Conservation (phyloP, 2,329 filamentous ascomycete genomes). For the Dothidotthia symphoricarpi region DNA sequence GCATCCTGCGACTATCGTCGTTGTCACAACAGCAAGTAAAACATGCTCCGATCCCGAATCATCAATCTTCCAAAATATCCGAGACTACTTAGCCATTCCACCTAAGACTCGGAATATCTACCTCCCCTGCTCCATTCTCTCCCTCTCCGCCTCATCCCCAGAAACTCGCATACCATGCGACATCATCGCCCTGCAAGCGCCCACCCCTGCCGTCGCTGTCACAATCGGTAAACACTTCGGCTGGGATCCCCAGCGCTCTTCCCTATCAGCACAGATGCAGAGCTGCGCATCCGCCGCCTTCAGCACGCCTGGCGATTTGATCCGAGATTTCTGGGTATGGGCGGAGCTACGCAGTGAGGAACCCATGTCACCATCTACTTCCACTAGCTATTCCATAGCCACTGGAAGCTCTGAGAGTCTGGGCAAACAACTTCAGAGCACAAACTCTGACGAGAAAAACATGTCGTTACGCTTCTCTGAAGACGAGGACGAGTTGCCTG, state of each 20-base stretch:
- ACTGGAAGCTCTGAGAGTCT: slow-evolving; percentile 4
- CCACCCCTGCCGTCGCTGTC: slow-evolving; percentile 21
- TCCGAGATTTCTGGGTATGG: slow-evolving; percentile 33
- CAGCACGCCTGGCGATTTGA: slow-evolving; percentile 25
- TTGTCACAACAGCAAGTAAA: slow-evolving; percentile 25
- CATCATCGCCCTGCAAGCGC: slow-evolving; percentile 21
- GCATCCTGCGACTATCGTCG: slow-evolving; percentile 15
- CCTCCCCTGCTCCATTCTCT: slow-evolving; percentile 24
- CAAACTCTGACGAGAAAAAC: slow-evolving; percentile 29
- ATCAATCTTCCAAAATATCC: slow-evolving; percentile 22
- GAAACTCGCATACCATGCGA: slow-evolving; percentile 25
- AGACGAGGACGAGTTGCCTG: slow-evolving; percentile 10
- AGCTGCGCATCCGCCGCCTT: slow-evolving; percentile 18
- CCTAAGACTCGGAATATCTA: slow-evolving; percentile 26
- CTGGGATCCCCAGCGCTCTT: slow-evolving; percentile 30
- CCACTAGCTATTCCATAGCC: slow-evolving; percentile 1
- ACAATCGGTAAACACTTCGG: slow-evolving; percentile 32
- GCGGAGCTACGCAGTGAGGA: slow-evolving; percentile 18
- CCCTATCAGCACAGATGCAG: slow-evolving; percentile 18
- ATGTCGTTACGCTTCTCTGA: slow-evolving; percentile 20
- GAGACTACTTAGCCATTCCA: slow-evolving; percentile 10
- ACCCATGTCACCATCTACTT: slow-evolving; percentile 11
- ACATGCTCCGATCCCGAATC: slow-evolving; percentile 15
- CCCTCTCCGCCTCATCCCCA: slow-evolving; percentile 18
- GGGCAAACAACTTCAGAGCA: slow-evolving; percentile 5